Evolutionary conservation across 2,329 filamentous ascomycete species (phyloP), one percentile per base, ranked within the genome.

Genomic region (Davidsoniella virescens): DNA sequence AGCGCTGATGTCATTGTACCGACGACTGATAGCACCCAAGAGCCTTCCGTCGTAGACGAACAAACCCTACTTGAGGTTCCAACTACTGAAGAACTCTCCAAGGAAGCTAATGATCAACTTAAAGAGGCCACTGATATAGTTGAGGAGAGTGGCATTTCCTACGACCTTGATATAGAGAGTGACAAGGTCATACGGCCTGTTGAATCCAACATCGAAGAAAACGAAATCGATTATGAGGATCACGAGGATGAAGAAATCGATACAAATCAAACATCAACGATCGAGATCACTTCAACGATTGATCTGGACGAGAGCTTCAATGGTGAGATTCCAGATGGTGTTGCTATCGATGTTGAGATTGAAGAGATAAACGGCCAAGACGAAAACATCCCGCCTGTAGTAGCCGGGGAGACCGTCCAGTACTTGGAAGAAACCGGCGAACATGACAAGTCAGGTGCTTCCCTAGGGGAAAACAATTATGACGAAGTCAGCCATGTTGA

Each of bases 311-410:
- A 57, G 23, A 51, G 50, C 2, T 51, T 59, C 14, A 56, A 55
- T 14, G 51, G 45, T 25, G 52, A 47, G 10, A 37, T 49, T 16
- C 44, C 54, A 16, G 57, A 56, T 26, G 56, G 56, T 29, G 51
- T 43, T 3, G 39, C 44, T 5, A 63, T 65, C 17, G 59, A 62
- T 5, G 58, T 62, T 44, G 62, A 64, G 33, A 59, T 64, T 33
- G 17, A 38, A 7, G 58, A 62, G 10, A 55, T 62, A 5, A 59
- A 58, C 39, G 57, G 47, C 3, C 43, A 47, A n/a, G 57, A 55
- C 6, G 44, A 51, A 25, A 20, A 50, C 14, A 37, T 41, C 8
- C 36, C n/a, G 5, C 41, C 37, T 38, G 49, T 49, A 29, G 52
- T 33, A 33, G 41, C 52, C 47, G 37, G 47, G 5, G 25, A 45